Base-by-base conservation (phyloP, 208 protist genomes). In the Trypanosoma conorhini region DNA sequence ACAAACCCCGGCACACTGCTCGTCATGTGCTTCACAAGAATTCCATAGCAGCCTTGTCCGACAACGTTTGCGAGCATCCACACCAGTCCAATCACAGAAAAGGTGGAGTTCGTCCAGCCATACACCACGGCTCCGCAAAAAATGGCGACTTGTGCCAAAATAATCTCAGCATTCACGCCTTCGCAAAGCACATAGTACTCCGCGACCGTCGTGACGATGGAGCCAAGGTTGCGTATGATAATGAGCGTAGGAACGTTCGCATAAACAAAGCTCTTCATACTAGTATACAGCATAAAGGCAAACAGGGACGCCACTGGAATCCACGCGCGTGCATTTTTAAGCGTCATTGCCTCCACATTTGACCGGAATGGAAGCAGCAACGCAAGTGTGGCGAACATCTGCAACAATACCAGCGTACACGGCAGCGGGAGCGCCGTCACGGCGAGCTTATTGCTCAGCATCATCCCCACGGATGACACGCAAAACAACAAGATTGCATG, bases 221-320 rank as follows among this genome's bases (percentile, higher is more conserved):
- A 67, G 17, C 67, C 77, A 50, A 80, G 67, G 38, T 82, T 82
- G 1, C 73, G 57, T 24, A 82, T 22, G 4, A 72, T 72, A 24
- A 82, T 30, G 28, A 82, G 54, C 15, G 73, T 74, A 5, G 77
- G 52, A 5, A 82, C 58, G 62, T 61, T 68, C 9, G 74, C 72
- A 59, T 80, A 86, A 12, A 77, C 35, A 70, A 83, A 86, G 54
- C 63, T 81, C 66, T 81, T 67, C 50, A 81, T 69, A 65, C 62
- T 77, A 1, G 81, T 83, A 38, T 72, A 83, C 26, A 86, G 62
- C 77, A 83, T 83, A 28, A 72, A 4, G 3, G 74, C 71, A 56
- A 86, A 83, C 50, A 83, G 46, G 38, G 56, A 50, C 26, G 77
- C 70, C 38, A 86, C 69, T 1, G 73, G 77, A 22, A 72, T 44